Evolutionary conservation across 2,329 filamentous ascomycete species (phyloP), one percentile per base, ranked within the genome.

Genomic region (Fusarium newnesense): DNA sequence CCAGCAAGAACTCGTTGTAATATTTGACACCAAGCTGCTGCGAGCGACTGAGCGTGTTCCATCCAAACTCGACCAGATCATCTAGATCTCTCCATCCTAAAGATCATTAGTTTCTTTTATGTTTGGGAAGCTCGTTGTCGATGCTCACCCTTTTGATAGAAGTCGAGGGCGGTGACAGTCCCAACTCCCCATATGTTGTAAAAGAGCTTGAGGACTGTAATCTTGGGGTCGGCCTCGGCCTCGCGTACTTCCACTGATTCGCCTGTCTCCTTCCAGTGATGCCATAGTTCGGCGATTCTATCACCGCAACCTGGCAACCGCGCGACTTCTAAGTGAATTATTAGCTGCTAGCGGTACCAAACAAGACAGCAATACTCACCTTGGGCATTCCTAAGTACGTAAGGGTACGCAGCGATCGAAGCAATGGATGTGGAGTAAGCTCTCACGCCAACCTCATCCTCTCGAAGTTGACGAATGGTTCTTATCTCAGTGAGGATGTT

Each of bases 11-110:
- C 72, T 98, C 96, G 39, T 97, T 93, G 80, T 97, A 97, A 82
- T 91, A 98, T 80, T 98, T 98, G 49, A 98, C 85, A 0, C 96
- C 96, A 62, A 98, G 97, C 80, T 98, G 95, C 81, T 98, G 96
- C 3, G 94, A 93, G 18, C 95, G 90, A 2, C 87, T 92, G 2
- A 98, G 85, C 0, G 81, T 86, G 26, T 85, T 80, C 96, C 96
- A 98, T 16, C 93, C 95, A 76, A 91, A 88, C 77, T 97, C 93
- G 44, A 97, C 86, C 7, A 98, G 85, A 76, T 98, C 95, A 76
- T 98, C 94, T 2, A 97, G 85, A 67, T 96, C 93, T 67, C 90
- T 87, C 94, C 94, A 98, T 34, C 94, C 83, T 84, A 34, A 30
- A 52, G n/a, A 26, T 21, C 21, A 26, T 74, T 57, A 69, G 70